Evolutionary conservation across 2,329 filamentous ascomycete species (phyloP).

Genomic region (Pseudogymnoascus sp.): DNA sequence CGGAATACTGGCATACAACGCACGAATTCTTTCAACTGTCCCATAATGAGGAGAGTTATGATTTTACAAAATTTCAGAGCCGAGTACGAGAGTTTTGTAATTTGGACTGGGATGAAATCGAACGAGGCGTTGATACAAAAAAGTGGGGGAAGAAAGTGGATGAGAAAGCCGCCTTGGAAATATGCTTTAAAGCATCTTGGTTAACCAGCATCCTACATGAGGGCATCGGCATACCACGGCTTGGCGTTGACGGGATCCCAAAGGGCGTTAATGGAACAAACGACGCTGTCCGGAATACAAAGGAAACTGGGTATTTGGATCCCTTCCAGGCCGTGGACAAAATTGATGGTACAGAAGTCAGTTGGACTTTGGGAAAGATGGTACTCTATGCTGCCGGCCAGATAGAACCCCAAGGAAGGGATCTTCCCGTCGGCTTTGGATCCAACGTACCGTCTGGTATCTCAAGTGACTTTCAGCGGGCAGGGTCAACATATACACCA

Average conservation of each 20-base stretch:
- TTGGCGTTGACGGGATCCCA: conserved; percentile 64
- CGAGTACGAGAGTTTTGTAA: conserved; percentile 81
- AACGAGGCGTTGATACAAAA: conserved; percentile 55
- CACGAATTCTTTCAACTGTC: conserved; percentile 83
- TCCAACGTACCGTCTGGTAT: conserved; percentile 61
- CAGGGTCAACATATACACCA: conserved; percentile 49
- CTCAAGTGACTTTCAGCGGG: conserved; percentile 76
- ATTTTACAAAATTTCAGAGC: conserved; percentile 82
- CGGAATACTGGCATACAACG: conserved; percentile 98
- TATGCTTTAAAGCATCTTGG: conserved; percentile 98
- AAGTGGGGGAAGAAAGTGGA: conserved; percentile 73
- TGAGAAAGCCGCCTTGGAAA: conserved; percentile 68
- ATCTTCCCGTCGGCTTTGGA: conserved; percentile 84
- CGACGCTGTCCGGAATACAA: conserved; percentile 47
- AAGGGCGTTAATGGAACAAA: conserved; percentile 51
- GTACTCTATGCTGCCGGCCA: conserved; percentile 90
- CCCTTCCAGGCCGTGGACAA: conserved; percentile 91
- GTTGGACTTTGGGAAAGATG: conserved; percentile 97
- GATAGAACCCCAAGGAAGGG: conserved; percentile 57
- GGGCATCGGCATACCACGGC: conserved; percentile 84
- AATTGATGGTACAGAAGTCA: conserved; percentile 85
- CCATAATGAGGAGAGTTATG: conserved; percentile 73
- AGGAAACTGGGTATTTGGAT: conserved; percentile 70
- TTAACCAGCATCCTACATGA: conserved; percentile 94
- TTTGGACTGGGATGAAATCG: conserved; percentile 73